These are phyloP conservation scores for Bertia moriformis DNA, from an alignment of 2,329 filamentous ascomycete species.

Conservation along the genomic window DNA sequence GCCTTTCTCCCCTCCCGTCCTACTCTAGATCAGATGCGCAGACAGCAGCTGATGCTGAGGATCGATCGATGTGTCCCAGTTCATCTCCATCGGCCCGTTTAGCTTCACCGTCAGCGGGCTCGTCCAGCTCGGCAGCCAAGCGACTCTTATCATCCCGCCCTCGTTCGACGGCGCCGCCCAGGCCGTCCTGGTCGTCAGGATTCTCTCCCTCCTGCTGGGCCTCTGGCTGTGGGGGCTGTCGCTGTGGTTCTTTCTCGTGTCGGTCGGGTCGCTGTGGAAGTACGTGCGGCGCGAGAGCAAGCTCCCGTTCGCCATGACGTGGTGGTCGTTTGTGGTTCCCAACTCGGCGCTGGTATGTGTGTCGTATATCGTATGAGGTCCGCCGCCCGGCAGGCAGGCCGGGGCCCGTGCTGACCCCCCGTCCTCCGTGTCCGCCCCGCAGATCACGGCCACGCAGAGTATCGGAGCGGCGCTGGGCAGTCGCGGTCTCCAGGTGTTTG, in stretches of 20 bases:
- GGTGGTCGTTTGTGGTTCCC: constrained; percentile 72
- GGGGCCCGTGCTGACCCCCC: constrained; percentile 51
- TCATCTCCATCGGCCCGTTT: constrained; percentile 67
- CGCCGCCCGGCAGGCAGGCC: too few species aligned
- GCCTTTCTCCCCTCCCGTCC: neutral
- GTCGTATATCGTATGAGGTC: constrained; percentile 33
- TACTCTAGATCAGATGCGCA: constrained; percentile 2
- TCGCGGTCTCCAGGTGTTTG: constrained; percentile 47
- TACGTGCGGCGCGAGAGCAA: constrained; percentile 38
- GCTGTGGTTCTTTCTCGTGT: constrained; percentile 72
- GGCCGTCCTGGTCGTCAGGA: constrained; percentile 25
- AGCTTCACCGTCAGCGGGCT: constrained; percentile 38
- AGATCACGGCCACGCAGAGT: constrained; percentile 56
- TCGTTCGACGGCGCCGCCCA: constrained; percentile 25
- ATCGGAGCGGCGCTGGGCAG: constrained; percentile 49
- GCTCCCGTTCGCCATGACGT: constrained; percentile 71
- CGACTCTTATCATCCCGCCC: constrained; percentile 24
- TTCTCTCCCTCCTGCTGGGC: constrained; percentile 44
- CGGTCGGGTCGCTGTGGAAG: constrained; percentile 61
- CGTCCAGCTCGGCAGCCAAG: constrained; percentile 28
- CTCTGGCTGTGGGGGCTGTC: constrained; percentile 76
- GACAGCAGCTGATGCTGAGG: too few species aligned
- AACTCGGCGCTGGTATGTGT: constrained; percentile 51
- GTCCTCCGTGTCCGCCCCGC: constrained; percentile 28
- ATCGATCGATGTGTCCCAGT: too few species aligned